These are phyloP conservation scores for Botrytis aclada DNA, from an alignment of 2,329 filamentous ascomycete genomes.

Conservation along the genomic window DNA sequence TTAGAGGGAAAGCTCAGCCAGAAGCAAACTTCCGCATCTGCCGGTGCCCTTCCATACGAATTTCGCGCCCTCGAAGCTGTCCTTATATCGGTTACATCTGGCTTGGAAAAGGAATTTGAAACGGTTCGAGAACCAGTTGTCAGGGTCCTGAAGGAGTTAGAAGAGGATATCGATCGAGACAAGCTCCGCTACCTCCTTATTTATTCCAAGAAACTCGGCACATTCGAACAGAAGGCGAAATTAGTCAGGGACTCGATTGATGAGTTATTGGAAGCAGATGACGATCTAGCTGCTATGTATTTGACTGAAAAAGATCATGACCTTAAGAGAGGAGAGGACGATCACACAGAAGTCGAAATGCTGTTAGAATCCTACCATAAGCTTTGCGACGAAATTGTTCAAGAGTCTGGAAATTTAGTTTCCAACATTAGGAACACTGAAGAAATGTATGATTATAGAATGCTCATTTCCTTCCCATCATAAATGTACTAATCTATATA, in stretches of 20 bases:
- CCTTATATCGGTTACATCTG: conserved; percentile 86
- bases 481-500: background rate
- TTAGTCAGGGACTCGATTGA: conserved; percentile 93
- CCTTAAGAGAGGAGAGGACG: conserved; percentile 69
- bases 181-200: conserved; percentile 89
- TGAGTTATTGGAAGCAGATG: conserved; percentile 91
- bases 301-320: conserved; percentile 82
- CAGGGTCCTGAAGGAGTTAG: conserved; percentile 80
- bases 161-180: conserved; percentile 94
- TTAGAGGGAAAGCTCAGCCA: conserved; percentile 88
- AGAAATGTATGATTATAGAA: conserved; percentile 70
- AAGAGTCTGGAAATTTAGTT: conserved; percentile 88
- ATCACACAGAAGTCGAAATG: conserved; percentile 97
- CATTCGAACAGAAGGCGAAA: conserved; percentile 95
- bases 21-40: conserved; percentile 58
- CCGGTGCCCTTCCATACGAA: conserved; percentile 79
- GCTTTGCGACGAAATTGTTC: conserved; percentile 95
- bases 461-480: background rate
- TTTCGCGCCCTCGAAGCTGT: conserved; percentile 95
- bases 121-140: conserved; percentile 90
- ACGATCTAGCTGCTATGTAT: conserved; percentile 94
- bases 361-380: conserved; percentile 96
- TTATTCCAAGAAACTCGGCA: conserved; percentile 91
- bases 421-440: conserved; percentile 96
- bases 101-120: conserved; percentile 91